phyloP scores from a whole-genome alignment of 768 basidiomycete species.

The Agrocybe pediades region DNA sequence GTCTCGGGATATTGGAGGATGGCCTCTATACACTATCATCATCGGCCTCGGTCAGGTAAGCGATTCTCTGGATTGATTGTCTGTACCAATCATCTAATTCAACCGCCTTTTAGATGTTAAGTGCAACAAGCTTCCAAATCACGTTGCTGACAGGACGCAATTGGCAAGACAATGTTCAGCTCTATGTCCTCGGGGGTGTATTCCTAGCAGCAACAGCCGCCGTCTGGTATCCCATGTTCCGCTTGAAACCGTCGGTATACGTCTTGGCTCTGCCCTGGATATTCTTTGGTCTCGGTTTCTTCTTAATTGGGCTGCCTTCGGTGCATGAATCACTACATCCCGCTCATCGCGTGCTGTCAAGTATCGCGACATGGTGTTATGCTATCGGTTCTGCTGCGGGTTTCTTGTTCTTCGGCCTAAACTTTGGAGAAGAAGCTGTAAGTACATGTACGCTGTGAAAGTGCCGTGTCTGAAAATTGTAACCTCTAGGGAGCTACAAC shows the following conservation, averaged over 20 bases:
- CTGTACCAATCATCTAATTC: slow-evolving; percentile 6
- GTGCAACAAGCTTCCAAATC: slow-evolving; percentile 94
- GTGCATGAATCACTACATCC: slow-evolving; percentile 57
- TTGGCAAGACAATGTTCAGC: slow-evolving; percentile 75
- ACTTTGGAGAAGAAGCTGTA: slow-evolving; percentile 96
- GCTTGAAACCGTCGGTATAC: slow-evolving; percentile 85
- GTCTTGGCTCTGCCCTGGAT: slow-evolving; percentile 87
- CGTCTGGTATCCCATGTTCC: slow-evolving; percentile 90
- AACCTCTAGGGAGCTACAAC: slow-evolving; percentile 86
- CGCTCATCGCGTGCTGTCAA: slow-evolving; percentile 67
- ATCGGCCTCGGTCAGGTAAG: slow-evolving; percentile 81
- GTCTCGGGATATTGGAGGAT: slow-evolving; percentile 77
- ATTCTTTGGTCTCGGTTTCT: slow-evolving; percentile 89
- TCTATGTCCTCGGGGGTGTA: slow-evolving; percentile 89
- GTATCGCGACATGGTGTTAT: slow-evolving; percentile 87
- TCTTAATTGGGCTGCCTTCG: slow-evolving; percentile 88
- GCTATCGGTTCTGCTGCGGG: slow-evolving; percentile 91
- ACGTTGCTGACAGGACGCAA: slow-evolving; percentile 87
- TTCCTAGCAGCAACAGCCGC: slow-evolving; percentile 85
- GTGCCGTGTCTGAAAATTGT: slow-evolving; percentile 7
- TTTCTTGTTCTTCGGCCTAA: slow-evolving; percentile 92
- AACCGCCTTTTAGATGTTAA: slow-evolving; percentile 60
- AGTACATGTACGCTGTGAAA: slow-evolving; percentile 18
- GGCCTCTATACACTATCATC: slow-evolving; percentile 91
- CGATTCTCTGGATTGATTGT: not conserved